phyloP scores from a whole-genome alignment of 345 rosid genomes.

The Erucastrum elatum region DNA sequence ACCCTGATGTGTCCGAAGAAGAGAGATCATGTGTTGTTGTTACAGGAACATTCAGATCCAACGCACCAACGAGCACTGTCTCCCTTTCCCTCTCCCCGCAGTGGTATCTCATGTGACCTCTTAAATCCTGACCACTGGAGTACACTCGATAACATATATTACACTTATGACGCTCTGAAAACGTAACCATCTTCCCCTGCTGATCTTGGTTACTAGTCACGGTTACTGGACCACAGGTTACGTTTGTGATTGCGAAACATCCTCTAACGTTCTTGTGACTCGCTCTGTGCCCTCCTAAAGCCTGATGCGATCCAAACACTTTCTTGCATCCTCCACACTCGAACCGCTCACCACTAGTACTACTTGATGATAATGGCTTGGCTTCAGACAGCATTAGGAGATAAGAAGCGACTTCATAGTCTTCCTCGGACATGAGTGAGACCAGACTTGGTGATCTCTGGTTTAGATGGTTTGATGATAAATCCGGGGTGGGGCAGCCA shows the following conservation, averaged over 20 bases:
- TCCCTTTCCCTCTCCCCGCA: conserved; percentile 66
- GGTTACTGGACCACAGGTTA: conserved; percentile 33
- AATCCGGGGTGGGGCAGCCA: conserved; percentile 25
- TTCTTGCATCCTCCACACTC: conserved; percentile 84
- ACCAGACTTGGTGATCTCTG: conserved; percentile 11
- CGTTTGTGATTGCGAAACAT: conserved; percentile 63
- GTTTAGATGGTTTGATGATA: conserved; percentile 22
- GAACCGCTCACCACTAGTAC: conserved; percentile 39
- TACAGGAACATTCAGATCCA: conserved; percentile 77
- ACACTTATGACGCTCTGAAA: conserved; percentile 55
- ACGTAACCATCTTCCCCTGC: conserved; percentile 28
- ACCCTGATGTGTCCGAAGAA: conserved; percentile 45
- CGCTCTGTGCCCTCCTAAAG: conserved; percentile 87
- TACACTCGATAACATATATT: conserved; percentile 63
- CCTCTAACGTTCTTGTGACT: conserved; percentile 85
- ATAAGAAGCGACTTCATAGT: conserved; percentile 70
- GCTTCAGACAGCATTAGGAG: conserved; percentile 55
- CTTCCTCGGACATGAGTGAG: conserved; percentile 50
- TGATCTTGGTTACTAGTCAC: conserved; percentile 30
- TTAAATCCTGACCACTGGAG: conserved; percentile 72
- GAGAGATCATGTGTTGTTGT: conserved; percentile 43
- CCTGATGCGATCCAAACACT: conserved; percentile 85
- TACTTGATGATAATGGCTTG: neutral
- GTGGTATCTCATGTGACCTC: conserved; percentile 80
- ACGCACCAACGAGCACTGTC: conserved; percentile 33